phyloP scores from a whole-genome alignment of 345 rosid genomes.

The Alliaria petiolata region DNA sequence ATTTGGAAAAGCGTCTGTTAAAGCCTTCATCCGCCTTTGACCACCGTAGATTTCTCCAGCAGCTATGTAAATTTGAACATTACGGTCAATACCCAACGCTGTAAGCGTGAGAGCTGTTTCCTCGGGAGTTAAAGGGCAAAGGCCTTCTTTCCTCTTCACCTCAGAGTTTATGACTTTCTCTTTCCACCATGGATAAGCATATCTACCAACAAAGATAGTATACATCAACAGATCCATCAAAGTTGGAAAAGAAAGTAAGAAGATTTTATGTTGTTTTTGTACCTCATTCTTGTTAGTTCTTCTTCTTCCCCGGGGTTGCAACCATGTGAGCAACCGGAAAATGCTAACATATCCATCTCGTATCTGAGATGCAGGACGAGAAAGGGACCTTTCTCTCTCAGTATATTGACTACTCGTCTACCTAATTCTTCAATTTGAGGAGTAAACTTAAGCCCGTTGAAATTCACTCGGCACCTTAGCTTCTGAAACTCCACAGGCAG shows the following conservation, averaged over 20 bases:
- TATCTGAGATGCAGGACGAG: slow-evolving; percentile 92
- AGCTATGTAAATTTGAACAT: slow-evolving; percentile 86
- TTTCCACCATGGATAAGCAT: slow-evolving; percentile 86
- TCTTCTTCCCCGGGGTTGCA: slow-evolving; percentile 78
- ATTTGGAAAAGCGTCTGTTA: slow-evolving; percentile 67
- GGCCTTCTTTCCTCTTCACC: slow-evolving; percentile 80
- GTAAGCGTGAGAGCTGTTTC: slow-evolving; percentile 80
- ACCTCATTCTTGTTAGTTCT: slow-evolving; percentile 87
- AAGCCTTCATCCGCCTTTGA: slow-evolving; percentile 59
- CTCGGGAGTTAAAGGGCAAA: slow-evolving; percentile 95
- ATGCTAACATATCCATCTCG: slow-evolving; percentile 98
- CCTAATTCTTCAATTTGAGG: slow-evolving; percentile 81
- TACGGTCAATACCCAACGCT: slow-evolving; percentile 69
- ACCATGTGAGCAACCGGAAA: slow-evolving; percentile 94
- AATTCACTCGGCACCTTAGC: slow-evolving; percentile 88
- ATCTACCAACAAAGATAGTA: slow-evolving; percentile 41
- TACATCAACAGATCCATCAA: slow-evolving; percentile 5
- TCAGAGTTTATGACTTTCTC: slow-evolving; percentile 82
- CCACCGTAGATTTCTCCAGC: slow-evolving; percentile 98
- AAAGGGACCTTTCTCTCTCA: slow-evolving; percentile 83
- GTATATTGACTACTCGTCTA: slow-evolving; percentile 56
- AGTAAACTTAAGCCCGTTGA: slow-evolving; percentile 74
- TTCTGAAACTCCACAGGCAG: slow-evolving; percentile 79
- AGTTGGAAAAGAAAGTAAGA: not conserved
- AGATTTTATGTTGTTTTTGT: not conserved